Evolutionary conservation across 768 basidiomycete species (phyloP).

Genomic region (Trametes meyenii): DNA sequence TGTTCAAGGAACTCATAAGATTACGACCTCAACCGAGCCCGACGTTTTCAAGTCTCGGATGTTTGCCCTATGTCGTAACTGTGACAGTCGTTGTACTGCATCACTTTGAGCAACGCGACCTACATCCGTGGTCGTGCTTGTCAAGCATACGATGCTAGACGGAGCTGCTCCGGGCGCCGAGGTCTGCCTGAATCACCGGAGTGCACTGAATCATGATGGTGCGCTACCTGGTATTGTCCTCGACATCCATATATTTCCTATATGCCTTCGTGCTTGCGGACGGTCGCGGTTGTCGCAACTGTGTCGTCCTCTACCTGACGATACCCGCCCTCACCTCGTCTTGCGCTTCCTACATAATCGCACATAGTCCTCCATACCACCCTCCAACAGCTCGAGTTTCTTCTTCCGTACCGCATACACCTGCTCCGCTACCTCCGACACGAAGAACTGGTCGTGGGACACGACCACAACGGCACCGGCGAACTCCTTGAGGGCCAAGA

Average conservation of each 20-base stretch:
- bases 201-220: constrained; percentile 19
- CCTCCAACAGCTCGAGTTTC: constrained; percentile 58
- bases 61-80: no score
- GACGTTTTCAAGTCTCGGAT: not conserved
- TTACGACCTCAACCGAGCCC: no score
- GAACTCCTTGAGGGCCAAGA: constrained; percentile 95
- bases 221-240: constrained; percentile 21
- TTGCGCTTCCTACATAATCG: constrained; percentile 9
- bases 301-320: not conserved
- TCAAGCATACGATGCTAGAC: constrained; percentile 24
- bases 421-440: constrained; percentile 94
- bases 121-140: constrained; percentile 19
- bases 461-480: constrained; percentile 98
- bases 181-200: constrained; percentile 24
- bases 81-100: not conserved
- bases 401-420: constrained; percentile 94
- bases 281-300: not conserved
- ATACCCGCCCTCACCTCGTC: constrained; percentile 1
- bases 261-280: not conserved
- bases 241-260: not conserved
- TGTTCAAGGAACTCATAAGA: no score
- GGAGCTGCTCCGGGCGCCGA: not conserved
- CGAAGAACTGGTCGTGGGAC: constrained; percentile 97
- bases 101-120: constrained; percentile 24
- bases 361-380: constrained; percentile 21